Percentiles rank a stretch among this genome's conserved stretches.
These are phyloP conservation scores for Talaromyces verruculosus DNA, from an alignment of 2,329 filamentous ascomycete species.

Conservation along the genomic window DNA sequence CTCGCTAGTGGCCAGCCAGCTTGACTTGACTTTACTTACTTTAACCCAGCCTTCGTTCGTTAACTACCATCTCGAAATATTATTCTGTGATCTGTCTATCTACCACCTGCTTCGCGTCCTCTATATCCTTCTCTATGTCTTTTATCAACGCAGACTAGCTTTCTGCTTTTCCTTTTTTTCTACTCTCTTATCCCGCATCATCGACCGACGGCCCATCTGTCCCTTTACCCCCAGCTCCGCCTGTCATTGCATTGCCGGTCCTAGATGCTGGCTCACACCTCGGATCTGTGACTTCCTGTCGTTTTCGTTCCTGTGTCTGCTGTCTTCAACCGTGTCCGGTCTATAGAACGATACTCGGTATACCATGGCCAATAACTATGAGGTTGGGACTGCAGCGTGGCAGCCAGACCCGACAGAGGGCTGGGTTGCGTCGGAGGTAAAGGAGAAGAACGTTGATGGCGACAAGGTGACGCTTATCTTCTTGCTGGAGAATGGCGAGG, in stretches of 20 bases:
- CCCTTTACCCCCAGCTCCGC: not conserved
- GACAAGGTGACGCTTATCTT: constrained; percentile 87
- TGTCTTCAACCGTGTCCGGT: constrained; percentile 22
- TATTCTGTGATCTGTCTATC: not conserved
- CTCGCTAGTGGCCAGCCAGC: constrained; percentile 30
- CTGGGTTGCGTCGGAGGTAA: constrained; percentile 95
- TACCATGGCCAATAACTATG: constrained; percentile 85
- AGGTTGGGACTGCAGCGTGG: constrained; percentile 96
- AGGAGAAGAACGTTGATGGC: constrained; percentile 78
- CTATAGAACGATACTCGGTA: constrained; percentile 22
- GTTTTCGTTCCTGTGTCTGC: constrained; percentile 25
- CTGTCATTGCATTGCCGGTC: constrained; percentile 24
- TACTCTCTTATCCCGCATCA: constrained; percentile 18
- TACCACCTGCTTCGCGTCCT: not conserved
- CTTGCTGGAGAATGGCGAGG: constrained; percentile 88
- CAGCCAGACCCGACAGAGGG: constrained; percentile 94
- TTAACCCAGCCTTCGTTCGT: constrained; percentile 27
- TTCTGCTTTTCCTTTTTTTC: constrained; percentile 20
- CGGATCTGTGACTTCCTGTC: constrained; percentile 17
- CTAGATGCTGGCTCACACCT: constrained; percentile 31
- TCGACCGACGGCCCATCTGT: constrained; percentile 15
- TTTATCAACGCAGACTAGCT: constrained; percentile 4
- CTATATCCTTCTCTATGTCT: constrained; percentile 13
- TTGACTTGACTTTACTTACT: constrained; percentile 29
- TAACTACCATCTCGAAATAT: constrained; percentile 8